phyloP scores from a whole-genome alignment of 257 asterid genomes.

The Cruciata laevipes region DNA sequence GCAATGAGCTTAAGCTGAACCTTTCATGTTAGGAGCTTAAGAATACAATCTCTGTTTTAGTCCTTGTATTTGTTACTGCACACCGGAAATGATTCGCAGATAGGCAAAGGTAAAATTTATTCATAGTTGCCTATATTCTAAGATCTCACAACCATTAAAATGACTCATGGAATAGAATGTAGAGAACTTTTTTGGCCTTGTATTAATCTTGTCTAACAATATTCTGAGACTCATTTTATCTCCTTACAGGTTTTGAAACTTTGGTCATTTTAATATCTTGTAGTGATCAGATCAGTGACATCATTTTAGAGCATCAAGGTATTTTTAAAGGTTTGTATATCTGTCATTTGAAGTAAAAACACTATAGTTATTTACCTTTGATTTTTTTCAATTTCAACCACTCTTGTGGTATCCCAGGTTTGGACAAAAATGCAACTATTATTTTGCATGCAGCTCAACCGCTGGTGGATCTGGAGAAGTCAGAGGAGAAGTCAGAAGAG shows the following conservation, averaged over 20 bases:
- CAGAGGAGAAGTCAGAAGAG: constrained; percentile 62
- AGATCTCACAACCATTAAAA: background rate
- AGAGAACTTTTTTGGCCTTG: background rate
- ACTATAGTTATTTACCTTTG: constrained; percentile 15
- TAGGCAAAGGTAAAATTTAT: constrained; percentile 53
- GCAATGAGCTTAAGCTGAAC: no score
- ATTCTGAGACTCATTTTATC: constrained; percentile 11
- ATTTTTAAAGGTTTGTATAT: constrained; percentile 52
- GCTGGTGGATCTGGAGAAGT: constrained; percentile 51
- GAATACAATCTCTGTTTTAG: no score
- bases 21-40: no score
- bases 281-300: constrained; percentile 54
- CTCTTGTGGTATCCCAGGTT: constrained; percentile 35
- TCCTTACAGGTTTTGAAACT: constrained; percentile 61
- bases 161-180: constrained; percentile 1
- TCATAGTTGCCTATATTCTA: constrained; percentile 9
- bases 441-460: constrained; percentile 66
- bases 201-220: background rate
- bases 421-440: constrained; percentile 55
- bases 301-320: constrained; percentile 48
- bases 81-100: constrained; percentile 43
- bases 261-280: constrained; percentile 71
- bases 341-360: constrained; percentile 11
- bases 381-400: constrained; percentile 5
- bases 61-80: no score